These are phyloP conservation scores for Monosporascus sp. DNA, from an alignment of 2,329 filamentous ascomycete genomes.

Conservation along the genomic window DNA sequence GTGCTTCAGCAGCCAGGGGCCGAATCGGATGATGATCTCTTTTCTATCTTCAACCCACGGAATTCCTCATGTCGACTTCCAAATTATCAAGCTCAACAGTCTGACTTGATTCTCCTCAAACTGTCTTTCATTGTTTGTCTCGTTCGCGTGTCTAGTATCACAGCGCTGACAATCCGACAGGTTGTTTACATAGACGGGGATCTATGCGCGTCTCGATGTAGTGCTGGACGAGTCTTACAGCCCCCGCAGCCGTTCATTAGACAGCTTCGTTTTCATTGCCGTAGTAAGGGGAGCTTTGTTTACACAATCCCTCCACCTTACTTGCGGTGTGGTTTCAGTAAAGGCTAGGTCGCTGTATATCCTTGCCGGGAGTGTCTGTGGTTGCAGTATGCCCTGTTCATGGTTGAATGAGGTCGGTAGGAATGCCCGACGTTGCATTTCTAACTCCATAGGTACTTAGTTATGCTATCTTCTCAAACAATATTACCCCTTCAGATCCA, in stretches of 20 bases:
- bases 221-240: background rate
- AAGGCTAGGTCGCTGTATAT: too few species aligned
- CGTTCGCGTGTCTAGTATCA: background rate
- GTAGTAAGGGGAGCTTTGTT: too few species aligned
- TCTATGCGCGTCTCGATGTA: too few species aligned
- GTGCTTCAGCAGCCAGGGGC: background rate
- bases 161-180: slow-evolving; percentile 10
- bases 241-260: background rate
- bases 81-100: slow-evolving; percentile 62
- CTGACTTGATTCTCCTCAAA: slow-evolving; percentile 34
- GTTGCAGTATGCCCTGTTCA: too few species aligned
- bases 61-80: slow-evolving; percentile 51
- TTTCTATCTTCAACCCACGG: slow-evolving; percentile 65
- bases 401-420: background rate
- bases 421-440: background rate
- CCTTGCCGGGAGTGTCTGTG: too few species aligned
- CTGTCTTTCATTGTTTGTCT: background rate
- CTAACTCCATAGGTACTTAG: background rate
- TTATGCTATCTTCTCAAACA: slow-evolving; percentile 22
- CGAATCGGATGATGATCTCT: slow-evolving; percentile 45
- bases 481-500: slow-evolving; percentile 25
- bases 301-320: too few species aligned
- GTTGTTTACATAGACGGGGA: background rate
- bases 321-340: too few species aligned
- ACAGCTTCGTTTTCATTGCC: background rate